A percentile compares a stretch with the other conserved stretches of the same genome.
phyloP scores from a whole-genome alignment of 805 yeast genomes.

The Clavispora carvajalis region DNA sequence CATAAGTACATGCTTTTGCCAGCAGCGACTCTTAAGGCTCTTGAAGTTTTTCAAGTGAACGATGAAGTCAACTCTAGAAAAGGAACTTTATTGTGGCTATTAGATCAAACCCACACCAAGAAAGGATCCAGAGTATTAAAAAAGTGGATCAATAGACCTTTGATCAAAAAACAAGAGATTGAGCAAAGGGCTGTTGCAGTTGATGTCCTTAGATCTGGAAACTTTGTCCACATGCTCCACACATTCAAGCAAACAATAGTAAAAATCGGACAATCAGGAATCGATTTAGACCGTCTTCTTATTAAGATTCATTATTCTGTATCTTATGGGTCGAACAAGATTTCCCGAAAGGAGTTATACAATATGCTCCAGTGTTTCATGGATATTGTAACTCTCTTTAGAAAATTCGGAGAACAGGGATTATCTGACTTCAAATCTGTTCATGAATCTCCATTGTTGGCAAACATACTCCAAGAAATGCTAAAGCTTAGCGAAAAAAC shows the following conservation, averaged over 20 bases:
- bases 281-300: constrained; percentile 57
- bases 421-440: constrained; percentile 11
- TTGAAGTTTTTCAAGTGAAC: constrained; percentile 70
- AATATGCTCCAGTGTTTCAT: constrained; percentile 44
- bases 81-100: constrained; percentile 75
- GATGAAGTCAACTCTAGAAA: constrained; percentile 45
- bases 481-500: constrained; percentile 25
- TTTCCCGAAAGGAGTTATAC: constrained; percentile 57
- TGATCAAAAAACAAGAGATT: constrained; percentile 49
- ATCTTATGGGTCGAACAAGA: constrained; percentile 25
- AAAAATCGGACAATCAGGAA: constrained; percentile 25
- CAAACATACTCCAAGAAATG: constrained; percentile 33
- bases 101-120: constrained; percentile 75
- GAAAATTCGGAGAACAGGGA: constrained; percentile 10
- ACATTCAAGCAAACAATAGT: constrained; percentile 21
- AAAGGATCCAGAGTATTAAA: constrained; percentile 67
- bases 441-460: constrained; percentile 32
- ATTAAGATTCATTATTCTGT: constrained; percentile 55
- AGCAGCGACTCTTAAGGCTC: constrained; percentile 58
- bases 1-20: constrained; percentile 53
- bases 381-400: constrained; percentile 24
- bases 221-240: constrained; percentile 31
- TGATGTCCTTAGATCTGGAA: constrained; percentile 19
- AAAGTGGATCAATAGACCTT: constrained; percentile 74
- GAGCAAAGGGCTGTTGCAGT: constrained; percentile 59